Conservation (phyloP, 2,329 filamentous ascomycete genomes). For the Fusarium napiforme region DNA sequence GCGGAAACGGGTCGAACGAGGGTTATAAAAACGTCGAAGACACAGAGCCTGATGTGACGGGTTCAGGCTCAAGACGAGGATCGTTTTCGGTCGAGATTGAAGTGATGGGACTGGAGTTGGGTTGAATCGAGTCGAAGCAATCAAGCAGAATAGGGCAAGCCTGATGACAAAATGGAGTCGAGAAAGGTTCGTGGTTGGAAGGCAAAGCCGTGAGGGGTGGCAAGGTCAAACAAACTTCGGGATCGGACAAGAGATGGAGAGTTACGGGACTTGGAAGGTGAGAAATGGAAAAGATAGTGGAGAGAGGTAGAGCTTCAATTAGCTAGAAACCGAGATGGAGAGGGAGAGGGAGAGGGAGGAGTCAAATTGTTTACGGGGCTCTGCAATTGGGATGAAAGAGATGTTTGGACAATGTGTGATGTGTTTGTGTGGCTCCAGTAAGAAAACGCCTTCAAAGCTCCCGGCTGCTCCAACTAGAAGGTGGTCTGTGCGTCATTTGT, state of each 20-base stretch:
- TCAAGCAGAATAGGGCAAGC: constrained; percentile 33
- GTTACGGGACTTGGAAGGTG: constrained; percentile 22
- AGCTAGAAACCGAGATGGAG: constrained; percentile 20
- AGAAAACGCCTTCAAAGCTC: constrained; percentile 29
- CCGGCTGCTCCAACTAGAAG: not conserved
- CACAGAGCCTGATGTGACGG: constrained; percentile 2
- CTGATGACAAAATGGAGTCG: constrained; percentile 40
- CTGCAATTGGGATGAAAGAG: constrained; percentile 26
- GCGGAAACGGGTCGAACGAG: constrained; percentile 22
- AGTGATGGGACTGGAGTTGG: not conserved
- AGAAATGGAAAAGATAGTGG: constrained; percentile 21
- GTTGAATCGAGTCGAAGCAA: constrained; percentile 17
- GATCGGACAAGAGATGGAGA: constrained; percentile 19
- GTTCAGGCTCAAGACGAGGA: constrained; percentile 25
- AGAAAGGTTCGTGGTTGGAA: constrained; percentile 39
- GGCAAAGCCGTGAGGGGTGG: constrained; percentile 41
- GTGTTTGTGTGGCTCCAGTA: constrained; percentile 25
- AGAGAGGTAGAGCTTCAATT: constrained; percentile 18
- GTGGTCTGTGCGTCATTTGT: constrained; percentile 30
- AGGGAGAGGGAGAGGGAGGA: constrained; percentile 7
- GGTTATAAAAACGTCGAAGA: constrained; percentile 18
- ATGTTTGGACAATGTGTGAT: constrained; percentile 39
- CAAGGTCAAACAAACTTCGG: constrained; percentile 29
- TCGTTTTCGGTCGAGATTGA: constrained; percentile 27
- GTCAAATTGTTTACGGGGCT: constrained; percentile 26